Percentiles rank a stretch among this genome's conserved stretches.
These are phyloP conservation scores for barrel medic (Medicago truncatula) DNA, from an alignment of 306 rosid genomes.

Conservation along the genomic window MtrunA17r5.0-ANR NC_053049.1:33688501-33689000, in stretches of 20 bases:
- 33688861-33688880: not conserved
- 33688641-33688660: not conserved
- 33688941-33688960: too few species aligned
- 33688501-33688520: not conserved
- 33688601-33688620: not conserved
- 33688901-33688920: too few species aligned
- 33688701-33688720: too few species aligned
- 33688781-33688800: not conserved
- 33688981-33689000: too few species aligned
- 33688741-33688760: not conserved
- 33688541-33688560: not conserved
- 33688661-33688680: not conserved
- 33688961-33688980: too few species aligned
- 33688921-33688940: too few species aligned
- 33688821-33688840: conserved; percentile 2
- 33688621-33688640: not conserved
- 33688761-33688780: not conserved
- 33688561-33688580: not conserved
- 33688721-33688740: too few species aligned
- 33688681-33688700: not conserved
- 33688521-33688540: not conserved
- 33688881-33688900: too few species aligned
- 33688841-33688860: not conserved
- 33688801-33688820: not conserved
- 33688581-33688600: not conserved